Evolutionary conservation across 805 yeast genomes (phyloP).

Genomic region (Hanseniaspora vineae): DNA sequence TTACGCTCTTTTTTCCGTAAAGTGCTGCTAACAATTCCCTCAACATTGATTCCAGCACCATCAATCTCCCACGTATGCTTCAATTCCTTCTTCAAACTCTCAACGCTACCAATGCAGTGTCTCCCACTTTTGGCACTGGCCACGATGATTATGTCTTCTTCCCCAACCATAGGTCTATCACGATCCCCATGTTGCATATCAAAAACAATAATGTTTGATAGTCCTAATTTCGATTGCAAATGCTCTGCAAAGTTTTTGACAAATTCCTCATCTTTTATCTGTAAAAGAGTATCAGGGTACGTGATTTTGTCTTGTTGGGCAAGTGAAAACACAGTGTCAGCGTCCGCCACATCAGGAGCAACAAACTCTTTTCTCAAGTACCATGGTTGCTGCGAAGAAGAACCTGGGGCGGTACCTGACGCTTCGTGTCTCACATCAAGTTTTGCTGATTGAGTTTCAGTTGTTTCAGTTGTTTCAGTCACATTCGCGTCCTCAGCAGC

Average conservation of each 20-base stretch:
- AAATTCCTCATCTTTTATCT: neutral
- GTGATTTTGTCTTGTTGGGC: neutral
- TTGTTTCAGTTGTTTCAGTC: neutral
- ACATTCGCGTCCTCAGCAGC: too few species aligned
- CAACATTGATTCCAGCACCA: slow-evolving; percentile 33
- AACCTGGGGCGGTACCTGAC: neutral
- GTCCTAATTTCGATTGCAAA: slow-evolving; percentile 49
- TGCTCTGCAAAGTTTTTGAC: slow-evolving; percentile 28
- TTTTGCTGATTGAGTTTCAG: neutral
- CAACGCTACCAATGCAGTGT: slow-evolving; percentile 62
- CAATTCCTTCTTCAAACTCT: slow-evolving; percentile 40
- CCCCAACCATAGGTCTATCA: slow-evolving; percentile 27
- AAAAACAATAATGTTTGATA: slow-evolving; percentile 47
- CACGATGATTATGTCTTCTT: slow-evolving; percentile 42
- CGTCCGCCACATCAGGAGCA: neutral
- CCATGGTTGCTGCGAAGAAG: neutral
- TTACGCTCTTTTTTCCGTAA: slow-evolving; percentile 38
- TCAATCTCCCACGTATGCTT: slow-evolving; percentile 36
- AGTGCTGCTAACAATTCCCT: slow-evolving; percentile 58
- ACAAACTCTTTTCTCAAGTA: neutral
- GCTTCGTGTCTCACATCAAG: neutral
- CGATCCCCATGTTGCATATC: slow-evolving; percentile 41
- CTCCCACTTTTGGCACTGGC: slow-evolving; percentile 66
- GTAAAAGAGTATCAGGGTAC: neutral
- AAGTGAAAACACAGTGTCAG: neutral